Evolutionary conservation across 2,329 filamentous ascomycete species (phyloP).

Genomic region (Eurotiales sp.): DNA sequence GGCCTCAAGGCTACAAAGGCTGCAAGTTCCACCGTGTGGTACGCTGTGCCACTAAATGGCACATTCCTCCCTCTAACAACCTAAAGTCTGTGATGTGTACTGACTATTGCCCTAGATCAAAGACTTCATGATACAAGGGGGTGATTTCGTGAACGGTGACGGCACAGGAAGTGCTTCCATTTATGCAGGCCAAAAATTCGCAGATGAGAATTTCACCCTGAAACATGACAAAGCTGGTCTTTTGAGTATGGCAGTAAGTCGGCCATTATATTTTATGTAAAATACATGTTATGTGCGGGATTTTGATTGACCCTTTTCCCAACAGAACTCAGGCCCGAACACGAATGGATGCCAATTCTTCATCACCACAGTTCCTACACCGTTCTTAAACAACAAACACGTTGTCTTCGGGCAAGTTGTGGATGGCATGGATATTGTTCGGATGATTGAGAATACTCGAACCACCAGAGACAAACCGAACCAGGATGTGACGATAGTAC

Average conservation of each 20-base stretch:
- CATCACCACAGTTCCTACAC: slow-evolving; percentile 83
- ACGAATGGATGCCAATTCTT: slow-evolving; percentile 98
- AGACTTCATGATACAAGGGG: slow-evolving; percentile 96
- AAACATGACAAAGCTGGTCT: slow-evolving; percentile 77
- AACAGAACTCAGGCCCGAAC: slow-evolving; percentile 80
- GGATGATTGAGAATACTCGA: slow-evolving; percentile 87
- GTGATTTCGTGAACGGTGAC: slow-evolving; percentile 91
- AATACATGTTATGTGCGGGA: not conserved
- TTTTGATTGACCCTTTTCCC: not conserved
- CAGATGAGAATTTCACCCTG: slow-evolving; percentile 82
- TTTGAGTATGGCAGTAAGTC: slow-evolving; percentile 84
- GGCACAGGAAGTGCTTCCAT: slow-evolving; percentile 85
- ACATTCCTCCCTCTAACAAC: not conserved
- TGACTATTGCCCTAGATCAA: slow-evolving; percentile 61
- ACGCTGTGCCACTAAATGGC: slow-evolving; percentile 37
- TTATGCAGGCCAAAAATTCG: slow-evolving; percentile 79
- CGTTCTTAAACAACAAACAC: slow-evolving; percentile 88
- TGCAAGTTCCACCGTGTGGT: slow-evolving; percentile 93
- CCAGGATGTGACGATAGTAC: slow-evolving; percentile 75
- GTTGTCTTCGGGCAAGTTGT: slow-evolving; percentile 91
- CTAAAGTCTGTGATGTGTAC: not conserved
- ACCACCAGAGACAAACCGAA: slow-evolving; percentile 81
- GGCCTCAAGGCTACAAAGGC: slow-evolving; percentile 89
- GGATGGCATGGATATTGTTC: slow-evolving; percentile 84
- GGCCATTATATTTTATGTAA: not conserved